Conservation (phyloP, 1,139 yeast genomes). For the Zygoascus hellenicus region DNA sequence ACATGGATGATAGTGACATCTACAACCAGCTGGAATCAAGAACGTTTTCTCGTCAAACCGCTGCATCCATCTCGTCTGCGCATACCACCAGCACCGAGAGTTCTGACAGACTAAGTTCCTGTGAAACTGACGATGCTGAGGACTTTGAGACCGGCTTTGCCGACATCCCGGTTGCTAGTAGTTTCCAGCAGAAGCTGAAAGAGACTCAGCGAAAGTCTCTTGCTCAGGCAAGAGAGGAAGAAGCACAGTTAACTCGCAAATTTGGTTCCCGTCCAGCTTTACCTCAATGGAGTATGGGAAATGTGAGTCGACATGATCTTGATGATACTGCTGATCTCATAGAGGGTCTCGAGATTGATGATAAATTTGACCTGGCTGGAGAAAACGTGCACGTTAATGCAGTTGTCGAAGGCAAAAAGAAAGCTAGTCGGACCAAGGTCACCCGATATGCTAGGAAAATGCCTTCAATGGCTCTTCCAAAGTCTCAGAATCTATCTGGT, state of each 20-base stretch:
- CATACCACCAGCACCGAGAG: conserved; percentile 16
- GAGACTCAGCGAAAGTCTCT: conserved; percentile 3
- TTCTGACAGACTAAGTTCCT: background rate
- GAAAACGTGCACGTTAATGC: conserved; percentile 23
- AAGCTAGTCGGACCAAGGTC: background rate
- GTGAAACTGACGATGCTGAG: conserved; percentile 19
- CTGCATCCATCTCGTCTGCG: conserved; percentile 8
- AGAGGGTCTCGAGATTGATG: conserved; percentile 24
- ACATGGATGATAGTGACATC: conserved; percentile 12
- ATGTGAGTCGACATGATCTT: background rate
- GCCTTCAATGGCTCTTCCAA: conserved; percentile 7
- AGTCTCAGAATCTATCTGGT: background rate
- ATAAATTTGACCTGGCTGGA: conserved; percentile 11
- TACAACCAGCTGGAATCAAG: no score
- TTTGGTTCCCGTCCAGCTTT: conserved; percentile 14
- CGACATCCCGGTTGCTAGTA: conserved; percentile 15
- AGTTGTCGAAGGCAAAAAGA: conserved; percentile 16
- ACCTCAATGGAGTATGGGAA: no score
- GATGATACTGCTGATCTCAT: conserved; percentile 18
- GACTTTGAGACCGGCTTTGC: conserved; percentile 14
- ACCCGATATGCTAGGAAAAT: background rate
- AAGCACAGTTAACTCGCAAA: conserved; percentile 13
- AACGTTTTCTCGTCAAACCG: no score
- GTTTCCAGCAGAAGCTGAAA: conserved; percentile 13
- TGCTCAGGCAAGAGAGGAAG: conserved; percentile 11